Base-by-base conservation (phyloP, 306 rosid genomes). In the Mimosa bimucronata region DNA sequence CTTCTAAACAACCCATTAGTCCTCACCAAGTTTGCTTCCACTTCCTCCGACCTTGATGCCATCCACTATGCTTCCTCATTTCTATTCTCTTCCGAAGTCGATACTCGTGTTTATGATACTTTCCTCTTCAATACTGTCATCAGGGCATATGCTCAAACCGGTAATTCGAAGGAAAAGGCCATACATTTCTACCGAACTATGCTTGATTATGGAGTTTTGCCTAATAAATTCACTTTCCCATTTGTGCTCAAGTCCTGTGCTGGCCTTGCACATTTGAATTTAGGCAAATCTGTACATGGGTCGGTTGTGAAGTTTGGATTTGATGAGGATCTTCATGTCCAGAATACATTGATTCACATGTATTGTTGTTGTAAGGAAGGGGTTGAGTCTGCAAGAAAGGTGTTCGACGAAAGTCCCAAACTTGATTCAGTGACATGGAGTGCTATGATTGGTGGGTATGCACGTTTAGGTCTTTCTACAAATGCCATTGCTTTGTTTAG, bases 231-330 rank as follows among this genome's bases (percentile, higher is more conserved):
- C 82, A 91, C 98, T 0, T 94, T 87, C 89, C 98, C 97, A 3
- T 94, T 94, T 82, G 88, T 91, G 2, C 93, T 94, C 46, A 94
- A 94, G 84, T 96, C 90, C 34, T 94, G 97, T 71, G 97, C 97
- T 6, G 97, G 98, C 11, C 30, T 94, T 42, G 88, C 77, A n/a
- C 60, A 57, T 38, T 62, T 91, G 86, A 71, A 55, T 73, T 64
- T 94, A 25, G 97, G 97, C 7, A 79, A 77, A 64, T 53, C 88
- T 23, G 85, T 88, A 80, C 98, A 94, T 78, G 93, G 91, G 18
- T 87, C 88, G 38, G 87, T 85, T 6, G 83, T 91, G 34, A 94
- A 90, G 75, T 83, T 86, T 30, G 97, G 97, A 6, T 94, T 94
- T 81, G 88, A 84, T 9, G 86, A 78, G 1, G 97, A 92, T 66